Conservation (phyloP, 169 alveolate species). For the Plasmodium gonderi region DNA sequence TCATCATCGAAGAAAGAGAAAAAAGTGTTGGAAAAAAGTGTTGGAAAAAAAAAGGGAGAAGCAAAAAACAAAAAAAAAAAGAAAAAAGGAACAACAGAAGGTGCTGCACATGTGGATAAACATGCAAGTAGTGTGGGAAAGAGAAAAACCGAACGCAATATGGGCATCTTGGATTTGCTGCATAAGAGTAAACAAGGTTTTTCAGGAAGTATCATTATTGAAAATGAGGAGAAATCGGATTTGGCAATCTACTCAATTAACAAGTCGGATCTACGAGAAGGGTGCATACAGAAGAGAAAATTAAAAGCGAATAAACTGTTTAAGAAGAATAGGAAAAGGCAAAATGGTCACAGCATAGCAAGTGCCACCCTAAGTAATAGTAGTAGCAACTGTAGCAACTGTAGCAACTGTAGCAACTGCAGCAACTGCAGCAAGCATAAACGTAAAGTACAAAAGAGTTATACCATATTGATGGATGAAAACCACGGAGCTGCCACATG, state of each 20-base stretch:
- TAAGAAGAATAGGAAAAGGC: constrained; percentile 12
- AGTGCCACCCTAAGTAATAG: neutral
- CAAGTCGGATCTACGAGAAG: neutral
- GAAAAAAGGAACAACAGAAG: neutral
- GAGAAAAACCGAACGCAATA: neutral
- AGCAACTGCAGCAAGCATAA: neutral
- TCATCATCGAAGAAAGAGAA: neutral
- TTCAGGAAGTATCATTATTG: constrained; percentile 2
- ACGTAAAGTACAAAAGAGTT: neutral
- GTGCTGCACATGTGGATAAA: neutral
- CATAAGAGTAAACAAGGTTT: neutral
- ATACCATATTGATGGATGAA: neutral
- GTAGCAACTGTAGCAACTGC: neutral
- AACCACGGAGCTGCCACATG: neutral
- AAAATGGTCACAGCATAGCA: too few relatives aligned
- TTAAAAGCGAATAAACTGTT: neutral
- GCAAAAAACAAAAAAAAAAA: constrained; percentile 4
- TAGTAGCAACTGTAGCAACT: neutral
- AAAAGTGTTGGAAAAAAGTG: constrained; percentile 4
- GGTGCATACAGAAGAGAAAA: neutral
- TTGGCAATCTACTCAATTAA: constrained; percentile 7
- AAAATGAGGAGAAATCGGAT: constrained; percentile 2
- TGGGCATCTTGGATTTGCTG: neutral
- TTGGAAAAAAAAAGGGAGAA: neutral
- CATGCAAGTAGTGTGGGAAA: neutral